phyloP scores from a whole-genome alignment of 768 basidiomycete species.

The Agrocybe pediades region DNA sequence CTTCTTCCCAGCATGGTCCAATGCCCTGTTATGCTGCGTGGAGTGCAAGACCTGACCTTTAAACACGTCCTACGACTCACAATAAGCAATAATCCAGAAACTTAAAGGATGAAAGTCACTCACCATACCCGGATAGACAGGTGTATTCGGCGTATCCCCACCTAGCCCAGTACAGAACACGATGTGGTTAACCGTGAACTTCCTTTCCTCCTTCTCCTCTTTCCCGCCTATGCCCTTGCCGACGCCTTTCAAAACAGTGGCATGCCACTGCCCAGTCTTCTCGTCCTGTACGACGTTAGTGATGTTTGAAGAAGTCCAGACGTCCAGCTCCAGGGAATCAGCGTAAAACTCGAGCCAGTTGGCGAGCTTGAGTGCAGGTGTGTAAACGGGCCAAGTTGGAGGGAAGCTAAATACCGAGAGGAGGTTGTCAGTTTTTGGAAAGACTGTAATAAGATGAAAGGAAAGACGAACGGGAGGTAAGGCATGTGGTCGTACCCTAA shows the following conservation, averaged over 20 bases:
- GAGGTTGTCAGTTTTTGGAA: background rate
- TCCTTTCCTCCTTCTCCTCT: constrained; percentile 33
- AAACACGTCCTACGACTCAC: constrained; percentile 29
- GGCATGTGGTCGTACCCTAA: constrained; percentile 57
- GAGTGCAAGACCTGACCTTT: constrained; percentile 60
- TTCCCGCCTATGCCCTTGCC: constrained; percentile 32
- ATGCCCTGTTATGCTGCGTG: constrained; percentile 45
- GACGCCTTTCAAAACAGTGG: constrained; percentile 35
- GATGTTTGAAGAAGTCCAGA: constrained; percentile 58
- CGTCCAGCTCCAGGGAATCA: constrained; percentile 57
- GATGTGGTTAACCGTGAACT: constrained; percentile 48
- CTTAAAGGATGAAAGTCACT: background rate
- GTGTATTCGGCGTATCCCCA: constrained; percentile 46
- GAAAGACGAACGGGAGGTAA: constrained; percentile 45
- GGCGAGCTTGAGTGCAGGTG: constrained; percentile 60
- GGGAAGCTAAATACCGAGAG: constrained; percentile 44
- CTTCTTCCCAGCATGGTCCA: constrained; percentile 59
- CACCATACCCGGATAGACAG: constrained; percentile 45
- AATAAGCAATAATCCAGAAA: background rate
- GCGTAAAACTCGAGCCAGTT: constrained; percentile 70
- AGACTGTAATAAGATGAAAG: background rate
- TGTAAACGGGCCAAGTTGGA: constrained; percentile 53
- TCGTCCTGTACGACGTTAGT: constrained; percentile 38
- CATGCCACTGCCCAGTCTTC: constrained; percentile 43
- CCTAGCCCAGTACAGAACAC: constrained; percentile 59